phyloP scores from a whole-genome alignment of 768 basidiomycete species.

The Boletus subcaerulescens region DNA sequence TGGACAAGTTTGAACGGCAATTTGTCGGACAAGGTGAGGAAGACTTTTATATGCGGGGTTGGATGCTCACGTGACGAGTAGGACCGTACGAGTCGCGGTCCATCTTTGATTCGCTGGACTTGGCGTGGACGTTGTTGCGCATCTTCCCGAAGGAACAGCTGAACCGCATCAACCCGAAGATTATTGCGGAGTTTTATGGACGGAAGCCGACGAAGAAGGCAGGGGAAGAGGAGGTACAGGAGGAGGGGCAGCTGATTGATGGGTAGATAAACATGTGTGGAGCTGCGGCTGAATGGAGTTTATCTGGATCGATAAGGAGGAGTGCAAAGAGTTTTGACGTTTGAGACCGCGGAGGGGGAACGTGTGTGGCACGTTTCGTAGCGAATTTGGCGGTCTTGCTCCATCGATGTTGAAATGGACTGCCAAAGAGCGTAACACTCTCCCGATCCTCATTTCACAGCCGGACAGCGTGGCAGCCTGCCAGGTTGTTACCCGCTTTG shows the following conservation, averaged over 20 bases:
- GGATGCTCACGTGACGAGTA: constrained; percentile 27
- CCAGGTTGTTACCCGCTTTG: constrained; percentile 23
- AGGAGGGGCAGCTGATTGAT: constrained; percentile 56
- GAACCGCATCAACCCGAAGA: constrained; percentile 97
- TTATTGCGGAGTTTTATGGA: constrained; percentile 89
- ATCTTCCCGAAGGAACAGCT: constrained; percentile 99
- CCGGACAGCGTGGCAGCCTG: constrained; percentile 35
- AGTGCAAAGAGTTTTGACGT: constrained; percentile 1
- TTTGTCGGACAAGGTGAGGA: constrained; percentile 91
- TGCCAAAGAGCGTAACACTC: constrained; percentile 25
- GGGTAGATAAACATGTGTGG: constrained; percentile 37
- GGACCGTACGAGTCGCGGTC: constrained; percentile 93
- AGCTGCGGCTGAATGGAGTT: not conserved
- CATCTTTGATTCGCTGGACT: constrained; percentile 95
- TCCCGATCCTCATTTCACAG: constrained; percentile 19
- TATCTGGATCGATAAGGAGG: constrained; percentile 16
- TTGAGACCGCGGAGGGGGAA: constrained; percentile 10
- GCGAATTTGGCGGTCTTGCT: constrained; percentile 9
- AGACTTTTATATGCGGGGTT: not conserved
- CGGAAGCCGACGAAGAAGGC: constrained; percentile 74
- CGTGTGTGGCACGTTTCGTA: constrained; percentile 22
- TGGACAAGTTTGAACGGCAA: constrained; percentile 96
- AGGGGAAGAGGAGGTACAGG: constrained; percentile 40
- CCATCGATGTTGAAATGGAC: constrained; percentile 14
- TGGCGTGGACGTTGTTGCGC: constrained; percentile 94